Conservation (phyloP, 2,329 filamentous ascomycete species). For the Ceratocystis eucalypticola region DNA sequence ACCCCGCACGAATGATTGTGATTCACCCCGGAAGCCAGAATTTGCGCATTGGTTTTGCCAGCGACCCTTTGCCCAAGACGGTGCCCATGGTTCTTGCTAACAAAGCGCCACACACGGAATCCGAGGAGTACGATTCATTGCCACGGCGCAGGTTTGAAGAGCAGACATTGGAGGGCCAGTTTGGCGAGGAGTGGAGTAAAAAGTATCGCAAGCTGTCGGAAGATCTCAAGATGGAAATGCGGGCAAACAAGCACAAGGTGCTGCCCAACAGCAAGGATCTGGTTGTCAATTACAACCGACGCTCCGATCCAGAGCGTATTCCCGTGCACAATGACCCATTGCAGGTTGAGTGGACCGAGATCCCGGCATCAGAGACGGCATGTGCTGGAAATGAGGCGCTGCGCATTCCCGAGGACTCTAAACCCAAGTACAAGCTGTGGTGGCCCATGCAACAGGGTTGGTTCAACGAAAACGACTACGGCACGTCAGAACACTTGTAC, state of each 20-base stretch:
- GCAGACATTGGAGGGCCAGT: slow-evolving; percentile 58
- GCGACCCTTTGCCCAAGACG: slow-evolving; percentile 85
- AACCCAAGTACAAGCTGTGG: slow-evolving; percentile 78
- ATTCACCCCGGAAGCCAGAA: slow-evolving; percentile 95
- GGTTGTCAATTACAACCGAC: slow-evolving; percentile 84
- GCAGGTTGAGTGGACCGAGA: slow-evolving; percentile 86
- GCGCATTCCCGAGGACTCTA: slow-evolving; percentile 77
- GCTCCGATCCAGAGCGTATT: slow-evolving; percentile 72
- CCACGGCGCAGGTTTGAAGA: slow-evolving; percentile 56
- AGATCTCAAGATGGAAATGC: slow-evolving; percentile 82
- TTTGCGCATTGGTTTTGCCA: slow-evolving; percentile 84
- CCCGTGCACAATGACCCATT: slow-evolving; percentile 89
- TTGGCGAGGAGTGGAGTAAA: slow-evolving; percentile 67
- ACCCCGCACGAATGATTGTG: slow-evolving; percentile 82
- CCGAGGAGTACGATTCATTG: slow-evolving; percentile 66
- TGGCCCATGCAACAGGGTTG: slow-evolving; percentile 82
- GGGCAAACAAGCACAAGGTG: slow-evolving; percentile 84
- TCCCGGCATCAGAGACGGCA: slow-evolving; percentile 25
- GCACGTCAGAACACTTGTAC: slow-evolving; percentile 62
- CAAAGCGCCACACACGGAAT: slow-evolving; percentile 64
- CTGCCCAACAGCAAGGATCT: slow-evolving; percentile 95
- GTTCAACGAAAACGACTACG: slow-evolving; percentile 83
- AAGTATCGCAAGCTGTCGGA: slow-evolving; percentile 70
- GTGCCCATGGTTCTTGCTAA: slow-evolving; percentile 86
- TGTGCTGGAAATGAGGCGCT: slow-evolving; percentile 56